Percentiles rank a stretch among this genome's conserved stretches.
phyloP scores from a whole-genome alignment of 176 grass and related monocot species.

The Coix lacrymajobi region DNA sequence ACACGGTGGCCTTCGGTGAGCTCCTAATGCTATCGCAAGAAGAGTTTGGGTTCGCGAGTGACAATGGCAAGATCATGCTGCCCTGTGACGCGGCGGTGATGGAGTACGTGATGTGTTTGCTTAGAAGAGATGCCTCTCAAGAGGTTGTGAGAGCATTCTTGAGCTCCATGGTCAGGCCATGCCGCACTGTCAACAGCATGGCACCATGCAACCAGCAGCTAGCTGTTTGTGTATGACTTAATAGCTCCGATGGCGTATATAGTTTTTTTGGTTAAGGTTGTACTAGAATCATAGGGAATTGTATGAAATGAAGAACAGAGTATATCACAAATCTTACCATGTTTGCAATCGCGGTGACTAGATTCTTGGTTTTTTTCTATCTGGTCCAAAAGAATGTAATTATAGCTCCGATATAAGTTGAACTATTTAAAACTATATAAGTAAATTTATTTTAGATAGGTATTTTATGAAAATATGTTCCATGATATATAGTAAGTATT shows the following conservation, averaged over 20 bases:
- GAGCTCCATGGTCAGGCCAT: slow-evolving; percentile 20
- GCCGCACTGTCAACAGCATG: background rate
- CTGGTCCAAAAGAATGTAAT: no score
- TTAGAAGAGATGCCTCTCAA: slow-evolving; percentile 20
- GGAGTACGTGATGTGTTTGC: slow-evolving; percentile 39
- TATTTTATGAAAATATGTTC: no score
- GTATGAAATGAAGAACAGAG: background rate
- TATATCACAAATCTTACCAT: background rate
- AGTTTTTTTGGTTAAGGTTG: background rate
- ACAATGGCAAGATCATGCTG: slow-evolving; percentile 34
- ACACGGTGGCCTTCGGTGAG: slow-evolving; percentile 21
- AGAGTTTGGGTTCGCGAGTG: slow-evolving; percentile 24
- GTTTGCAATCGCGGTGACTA: background rate
- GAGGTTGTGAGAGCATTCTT: slow-evolving; percentile 27
- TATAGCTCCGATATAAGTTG: no score
- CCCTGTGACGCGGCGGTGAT: slow-evolving; percentile 18
- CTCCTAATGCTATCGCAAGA: slow-evolving; percentile 39
- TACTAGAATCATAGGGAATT: background rate
- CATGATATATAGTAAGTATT: no score
- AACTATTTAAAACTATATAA: no score
- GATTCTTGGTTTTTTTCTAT: no score
- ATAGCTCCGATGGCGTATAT: background rate
- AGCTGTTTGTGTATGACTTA: background rate
- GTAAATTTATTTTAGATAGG: no score
- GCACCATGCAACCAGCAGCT: background rate